Percentiles rank a stretch among this genome's conserved stretches.
phyloP scores from a whole-genome alignment of 2,329 filamentous ascomycete species.

The Macrophomina tecta region DNA sequence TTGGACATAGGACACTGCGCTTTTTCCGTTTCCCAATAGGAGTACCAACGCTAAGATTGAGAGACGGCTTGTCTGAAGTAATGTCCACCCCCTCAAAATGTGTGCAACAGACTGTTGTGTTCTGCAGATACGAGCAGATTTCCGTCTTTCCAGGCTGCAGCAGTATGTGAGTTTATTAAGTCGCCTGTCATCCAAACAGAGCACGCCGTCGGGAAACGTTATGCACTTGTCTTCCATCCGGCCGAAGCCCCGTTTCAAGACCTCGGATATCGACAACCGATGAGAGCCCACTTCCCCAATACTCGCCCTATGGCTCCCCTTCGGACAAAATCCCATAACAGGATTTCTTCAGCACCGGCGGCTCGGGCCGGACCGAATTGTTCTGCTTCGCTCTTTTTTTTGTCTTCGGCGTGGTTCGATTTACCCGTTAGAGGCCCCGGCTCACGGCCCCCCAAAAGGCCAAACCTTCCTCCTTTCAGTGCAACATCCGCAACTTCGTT shows the following conservation, averaged over 20 bases:
- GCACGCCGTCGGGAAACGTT: neutral
- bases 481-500: neutral
- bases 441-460: neutral
- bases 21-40: too few relatives aligned
- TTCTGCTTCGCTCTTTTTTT: neutral
- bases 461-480: neutral
- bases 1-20: too few relatives aligned
- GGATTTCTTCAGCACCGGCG: neutral
- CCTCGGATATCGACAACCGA: neutral
- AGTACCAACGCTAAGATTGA: too few relatives aligned
- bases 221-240: neutral
- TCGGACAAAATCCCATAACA: neutral
- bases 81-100: too few relatives aligned
- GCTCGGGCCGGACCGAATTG: neutral
- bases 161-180: too few relatives aligned
- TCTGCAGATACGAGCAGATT: too few relatives aligned
- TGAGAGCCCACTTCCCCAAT: neutral
- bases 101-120: too few relatives aligned
- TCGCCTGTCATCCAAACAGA: neutral
- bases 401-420: too few relatives aligned
- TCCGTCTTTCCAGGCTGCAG: too few relatives aligned
- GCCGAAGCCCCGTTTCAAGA: neutral
- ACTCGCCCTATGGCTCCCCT: neutral
- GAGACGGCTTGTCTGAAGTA: too few relatives aligned
- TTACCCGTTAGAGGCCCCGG: neutral